Base-by-base conservation (phyloP, 2,329 filamentous ascomycete species). In the Arthrobotrys musiformis region DNA sequence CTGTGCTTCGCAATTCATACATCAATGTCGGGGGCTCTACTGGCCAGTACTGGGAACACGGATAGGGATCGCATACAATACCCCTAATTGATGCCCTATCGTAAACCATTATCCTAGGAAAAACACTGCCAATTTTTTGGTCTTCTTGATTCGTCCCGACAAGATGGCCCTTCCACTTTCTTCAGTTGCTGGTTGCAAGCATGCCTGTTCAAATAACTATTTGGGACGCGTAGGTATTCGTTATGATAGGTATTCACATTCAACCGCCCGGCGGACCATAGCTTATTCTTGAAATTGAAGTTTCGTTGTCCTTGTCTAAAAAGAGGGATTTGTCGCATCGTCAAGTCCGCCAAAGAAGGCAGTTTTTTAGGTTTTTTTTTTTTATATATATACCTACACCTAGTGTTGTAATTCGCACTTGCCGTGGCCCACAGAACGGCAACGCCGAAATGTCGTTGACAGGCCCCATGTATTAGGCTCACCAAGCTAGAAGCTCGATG, bases 331-430 rank as follows among this genome's bases (percentile, higher is more conserved):
- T 58, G 42, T 40, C n/a, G n/a, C n/a, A 11, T 35, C 28, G 58
- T 63, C 26, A 35, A 46, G 28, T 17, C 60, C 44, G 62, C 48
- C n/a, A 35, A 46, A 58, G 48, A 64, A 72, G 60, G 68, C 58
- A 58, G 58, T 72, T 72, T 70, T 64, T 22, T 11, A 58, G 58
- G 64, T 72, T 70, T 64, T 22, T 11, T 19, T 69, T 63, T 63
- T 19, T 52, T 64, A 40, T 64, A 44, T 35, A 52, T 52, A n/a
- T n/a, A n/a, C n/a, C n/a, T n/a, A n/a, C n/a, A n/a, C n/a, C n/a
- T n/a, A n/a, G n/a, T 66, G 72, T 76, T 64, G 72, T 13, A 70
- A 70, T 76, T 76, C 72, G 72, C 72, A 46, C 64, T 64, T 56
- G 62, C 72, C 72, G 70, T 50, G 37, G 44, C 63, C 56, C 46